A percentile compares a stretch with the other conserved stretches of the same genome.
Conservation (phyloP, 2,329 filamentous ascomycete species). For the Fusarium paranaense region DNA sequence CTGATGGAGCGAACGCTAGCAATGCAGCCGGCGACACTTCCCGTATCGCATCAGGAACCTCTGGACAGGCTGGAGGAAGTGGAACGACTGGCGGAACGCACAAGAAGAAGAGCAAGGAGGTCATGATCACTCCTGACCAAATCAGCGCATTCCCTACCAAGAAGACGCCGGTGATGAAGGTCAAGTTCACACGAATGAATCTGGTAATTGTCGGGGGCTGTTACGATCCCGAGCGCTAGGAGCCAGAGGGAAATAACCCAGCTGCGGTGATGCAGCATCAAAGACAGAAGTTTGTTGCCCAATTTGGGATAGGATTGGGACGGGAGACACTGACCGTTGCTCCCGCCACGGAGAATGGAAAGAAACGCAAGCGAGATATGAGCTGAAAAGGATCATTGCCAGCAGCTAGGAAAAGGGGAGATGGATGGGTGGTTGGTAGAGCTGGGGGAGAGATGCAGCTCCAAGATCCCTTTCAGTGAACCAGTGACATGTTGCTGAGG, state of each 20-base stretch:
- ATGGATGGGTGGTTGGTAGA: background rate
- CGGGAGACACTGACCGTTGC: conserved; percentile 4
- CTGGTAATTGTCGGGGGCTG: conserved; percentile 86
- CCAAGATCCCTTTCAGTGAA: background rate
- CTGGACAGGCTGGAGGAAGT: conserved; percentile 44
- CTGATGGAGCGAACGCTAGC: conserved; percentile 54
- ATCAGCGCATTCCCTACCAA: conserved; percentile 96
- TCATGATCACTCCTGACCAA: conserved; percentile 90
- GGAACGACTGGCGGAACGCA: conserved; percentile 48
- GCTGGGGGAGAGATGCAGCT: background rate
- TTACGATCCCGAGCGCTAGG: conserved; percentile 66
- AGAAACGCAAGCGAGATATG: background rate
- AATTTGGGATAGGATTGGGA: conserved; percentile 35
- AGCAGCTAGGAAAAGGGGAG: background rate
- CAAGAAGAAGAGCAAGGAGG: conserved; percentile 90
- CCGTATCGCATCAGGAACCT: conserved; percentile 40
- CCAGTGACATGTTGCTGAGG: background rate
- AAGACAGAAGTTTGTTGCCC: conserved; percentile 28
- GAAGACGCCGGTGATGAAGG: conserved; percentile 93
- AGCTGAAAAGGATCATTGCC: background rate
- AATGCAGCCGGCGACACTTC: conserved; percentile 46
- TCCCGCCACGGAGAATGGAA: background rate
- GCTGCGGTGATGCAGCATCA: conserved; percentile 16
- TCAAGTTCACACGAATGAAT: conserved; percentile 95
- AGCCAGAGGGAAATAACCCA: conserved; percentile 24